A percentile compares a stretch with the other conserved stretches of the same genome.
Evolutionary conservation across 129 eudicot genomes (phyloP).

Genomic region (Chrysanthemum seticuspe): DNA sequence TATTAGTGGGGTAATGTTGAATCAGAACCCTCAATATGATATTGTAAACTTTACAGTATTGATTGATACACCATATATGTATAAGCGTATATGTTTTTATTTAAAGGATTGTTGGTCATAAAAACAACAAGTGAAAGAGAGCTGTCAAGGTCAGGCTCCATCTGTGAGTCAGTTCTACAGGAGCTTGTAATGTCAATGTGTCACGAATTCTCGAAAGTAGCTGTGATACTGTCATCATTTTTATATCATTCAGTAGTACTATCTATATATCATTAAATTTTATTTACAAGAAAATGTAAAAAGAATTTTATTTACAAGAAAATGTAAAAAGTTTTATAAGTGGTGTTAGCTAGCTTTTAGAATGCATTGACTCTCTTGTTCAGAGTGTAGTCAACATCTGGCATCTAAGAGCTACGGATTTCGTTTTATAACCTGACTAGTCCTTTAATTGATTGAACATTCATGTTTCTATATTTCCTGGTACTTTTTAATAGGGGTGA

Average conservation of each 20-base stretch:
- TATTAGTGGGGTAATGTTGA: too few species aligned
- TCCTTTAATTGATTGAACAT: constrained; percentile 41
- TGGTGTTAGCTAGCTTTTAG: constrained; percentile 23
- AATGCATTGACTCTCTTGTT: constrained; percentile 33
- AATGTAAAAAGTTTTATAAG: constrained; percentile 28
- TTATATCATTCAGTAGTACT: constrained; percentile 23
- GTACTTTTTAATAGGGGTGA: too few species aligned
- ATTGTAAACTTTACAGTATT: too few species aligned
- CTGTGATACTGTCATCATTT: constrained; percentile 17
- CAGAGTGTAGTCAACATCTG: constrained; percentile 45
- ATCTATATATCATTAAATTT: background rate
- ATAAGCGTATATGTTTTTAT: background rate
- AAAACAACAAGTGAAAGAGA: constrained; percentile 15
- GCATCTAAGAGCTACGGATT: constrained; percentile 38
- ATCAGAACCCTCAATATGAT: too few species aligned
- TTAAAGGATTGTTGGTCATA: background rate
- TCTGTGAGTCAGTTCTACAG: constrained; percentile 22
- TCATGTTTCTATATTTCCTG: constrained; percentile 26
- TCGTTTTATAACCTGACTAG: constrained; percentile 20
- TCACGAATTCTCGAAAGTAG: constrained; percentile 20
- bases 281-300: too few species aligned
- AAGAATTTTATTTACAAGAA: too few species aligned
- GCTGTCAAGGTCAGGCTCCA: constrained; percentile 9
- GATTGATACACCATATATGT: too few species aligned
- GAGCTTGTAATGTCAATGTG: constrained; percentile 22